Evolutionary conservation across 2,329 filamentous ascomycete genomes (phyloP).

Genomic region (Diplodia seriata): DNA sequence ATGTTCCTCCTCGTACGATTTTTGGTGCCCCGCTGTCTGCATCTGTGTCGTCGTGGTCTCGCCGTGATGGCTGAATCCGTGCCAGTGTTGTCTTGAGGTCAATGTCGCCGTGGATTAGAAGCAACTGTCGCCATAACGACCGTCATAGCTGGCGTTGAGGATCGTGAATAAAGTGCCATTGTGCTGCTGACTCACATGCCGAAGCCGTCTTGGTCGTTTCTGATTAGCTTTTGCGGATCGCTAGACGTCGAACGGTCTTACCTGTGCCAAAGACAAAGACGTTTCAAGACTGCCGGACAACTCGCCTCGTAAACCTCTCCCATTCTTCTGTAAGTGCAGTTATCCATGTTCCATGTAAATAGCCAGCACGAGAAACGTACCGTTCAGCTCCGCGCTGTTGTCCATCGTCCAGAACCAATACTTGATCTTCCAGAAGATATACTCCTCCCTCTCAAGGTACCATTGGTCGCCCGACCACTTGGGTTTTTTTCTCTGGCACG

Average conservation of each 20-base stretch:
- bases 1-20: no score
- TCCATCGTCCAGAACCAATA: background rate
- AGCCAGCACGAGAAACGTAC: background rate
- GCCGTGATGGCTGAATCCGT: no score
- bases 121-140: background rate
- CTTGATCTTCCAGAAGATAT: background rate
- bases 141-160: slow-evolving; percentile 1
- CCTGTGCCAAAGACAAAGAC: background rate
- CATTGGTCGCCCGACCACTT: background rate
- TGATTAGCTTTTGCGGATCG: background rate
- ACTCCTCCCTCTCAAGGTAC: background rate
- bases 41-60: no score
- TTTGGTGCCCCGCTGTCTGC: no score
- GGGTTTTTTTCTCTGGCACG: background rate
- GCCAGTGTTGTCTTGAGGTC: no score
- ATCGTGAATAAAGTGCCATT: background rate
- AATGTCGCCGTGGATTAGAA: no score
- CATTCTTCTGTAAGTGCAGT: background rate
- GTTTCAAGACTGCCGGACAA: background rate
- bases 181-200: background rate
- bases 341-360: background rate
- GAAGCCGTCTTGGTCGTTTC: background rate
- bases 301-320: background rate
- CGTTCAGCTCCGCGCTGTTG: background rate
- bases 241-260: background rate